Percentiles rank a stretch among this genome's conserved stretches.
phyloP scores from a whole-genome alignment of 352 stramenopile genomes.

The Globisporangium paroecandrum region DNA sequence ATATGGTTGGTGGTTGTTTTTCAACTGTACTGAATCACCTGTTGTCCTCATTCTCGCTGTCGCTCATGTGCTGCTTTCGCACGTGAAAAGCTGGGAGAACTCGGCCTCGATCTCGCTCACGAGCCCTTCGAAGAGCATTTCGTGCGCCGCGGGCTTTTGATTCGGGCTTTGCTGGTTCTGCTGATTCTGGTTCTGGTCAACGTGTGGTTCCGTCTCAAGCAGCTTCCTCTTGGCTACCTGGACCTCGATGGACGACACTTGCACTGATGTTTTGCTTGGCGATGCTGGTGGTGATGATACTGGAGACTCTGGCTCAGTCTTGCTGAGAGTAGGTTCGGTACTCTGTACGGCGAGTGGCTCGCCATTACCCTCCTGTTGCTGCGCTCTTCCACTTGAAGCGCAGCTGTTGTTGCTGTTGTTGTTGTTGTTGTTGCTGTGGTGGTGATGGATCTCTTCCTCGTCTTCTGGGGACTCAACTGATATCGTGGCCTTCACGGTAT shows the following conservation, averaged over 20 bases:
- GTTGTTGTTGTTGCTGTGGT: not conserved
- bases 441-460: not conserved
- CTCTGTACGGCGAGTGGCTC: not conserved
- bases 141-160: slow-evolving; percentile 1
- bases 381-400: slow-evolving; percentile 16
- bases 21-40: slow-evolving; percentile 1
- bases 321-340: not conserved
- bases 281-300: not conserved
- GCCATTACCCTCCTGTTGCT: not conserved
- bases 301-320: not conserved
- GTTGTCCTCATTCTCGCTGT: not conserved
- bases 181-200: not conserved
- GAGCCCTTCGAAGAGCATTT: slow-evolving; percentile 14
- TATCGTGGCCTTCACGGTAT: not conserved
- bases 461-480: not conserved
- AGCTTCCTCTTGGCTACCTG: slow-evolving; percentile 20
- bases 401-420: not conserved
- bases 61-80: not conserved
- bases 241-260: slow-evolving; percentile 6
- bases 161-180: not conserved
- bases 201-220: not conserved
- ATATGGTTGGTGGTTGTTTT: slow-evolving; percentile 2
- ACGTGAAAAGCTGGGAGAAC: slow-evolving; percentile 15
- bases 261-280: not conserved
- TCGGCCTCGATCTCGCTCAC: slow-evolving; percentile 16